A percentile compares a stretch with the other conserved stretches of the same genome.
Conservation (phyloP, 164 flowering plant species). For the Nymphaea colorata region DNA sequence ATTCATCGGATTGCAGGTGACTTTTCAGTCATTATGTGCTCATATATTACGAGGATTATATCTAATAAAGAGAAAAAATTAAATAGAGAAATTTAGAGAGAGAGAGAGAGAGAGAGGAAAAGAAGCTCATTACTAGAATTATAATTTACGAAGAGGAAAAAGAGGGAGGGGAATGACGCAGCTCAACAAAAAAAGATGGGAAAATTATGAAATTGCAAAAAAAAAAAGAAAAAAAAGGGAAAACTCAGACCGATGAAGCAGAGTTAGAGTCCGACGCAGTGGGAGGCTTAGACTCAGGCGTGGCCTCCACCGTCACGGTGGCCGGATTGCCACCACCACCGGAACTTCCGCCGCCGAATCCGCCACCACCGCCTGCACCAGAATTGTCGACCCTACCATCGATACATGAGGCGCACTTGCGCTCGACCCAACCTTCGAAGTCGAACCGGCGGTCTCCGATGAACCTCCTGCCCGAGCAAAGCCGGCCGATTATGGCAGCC, state of each 20-base stretch:
- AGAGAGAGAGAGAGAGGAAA: too few species aligned
- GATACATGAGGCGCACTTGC: constrained; percentile 57
- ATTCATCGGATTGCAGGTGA: too few species aligned
- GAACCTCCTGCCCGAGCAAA: constrained; percentile 58
- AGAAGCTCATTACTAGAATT: background rate
- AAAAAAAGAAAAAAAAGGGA: background rate
- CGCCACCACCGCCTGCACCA: constrained; percentile 14
- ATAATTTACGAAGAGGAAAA: background rate
- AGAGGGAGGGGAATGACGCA: background rate
- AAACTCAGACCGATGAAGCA: constrained; percentile 2
- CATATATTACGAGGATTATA: too few species aligned
- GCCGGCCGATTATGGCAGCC: constrained; percentile 61
- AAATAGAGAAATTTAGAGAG: too few species aligned
- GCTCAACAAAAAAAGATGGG: background rate
- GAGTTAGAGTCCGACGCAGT: constrained; percentile 11
- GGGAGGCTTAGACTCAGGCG: constrained; percentile 13
- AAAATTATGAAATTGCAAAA: too few species aligned
- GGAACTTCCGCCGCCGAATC: background rate
- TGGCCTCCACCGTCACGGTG: constrained; percentile 14
- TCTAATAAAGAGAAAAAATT: too few species aligned
- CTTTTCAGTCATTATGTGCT: too few species aligned
- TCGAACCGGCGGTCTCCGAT: constrained; percentile 52
- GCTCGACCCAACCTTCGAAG: constrained; percentile 59
- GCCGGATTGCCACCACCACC: constrained; percentile 11
- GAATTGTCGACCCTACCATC: constrained; percentile 37